Percentiles rank a stretch among this genome's conserved stretches.
Conservation (phyloP, 192 early-diverging fungal genomes). For the Geranomyces michiganensis region DNA sequence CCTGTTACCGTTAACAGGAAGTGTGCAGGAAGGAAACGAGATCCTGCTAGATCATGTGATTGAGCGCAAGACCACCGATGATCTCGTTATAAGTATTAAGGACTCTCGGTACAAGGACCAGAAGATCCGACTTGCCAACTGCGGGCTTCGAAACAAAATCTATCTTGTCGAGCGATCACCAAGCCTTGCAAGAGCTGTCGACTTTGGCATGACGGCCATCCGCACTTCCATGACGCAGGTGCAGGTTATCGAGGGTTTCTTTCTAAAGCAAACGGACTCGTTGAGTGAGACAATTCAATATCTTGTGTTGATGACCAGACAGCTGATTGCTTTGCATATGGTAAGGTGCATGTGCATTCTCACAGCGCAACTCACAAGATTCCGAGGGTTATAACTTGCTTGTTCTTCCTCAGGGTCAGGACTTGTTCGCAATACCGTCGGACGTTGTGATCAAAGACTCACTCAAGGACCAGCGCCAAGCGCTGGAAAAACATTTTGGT, state of each 20-base stretch:
- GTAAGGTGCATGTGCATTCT: background rate
- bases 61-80: conserved; percentile 94
- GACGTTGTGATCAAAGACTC: conserved; percentile 20
- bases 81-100: conserved; percentile 86
- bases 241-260: conserved; percentile 81
- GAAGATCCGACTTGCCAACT: conserved; percentile 76
- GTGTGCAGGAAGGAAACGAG: conserved; percentile 42
- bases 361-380: background rate
- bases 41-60: conserved; percentile 83
- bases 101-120: conserved; percentile 94
- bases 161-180: conserved; percentile 85
- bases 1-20: background rate
- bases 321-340: conserved; percentile 33
- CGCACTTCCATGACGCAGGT: conserved; percentile 73
- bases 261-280: conserved; percentile 72
- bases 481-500: conserved; percentile 20
- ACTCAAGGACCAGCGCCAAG: conserved; percentile 23
- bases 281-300: conserved; percentile 86
- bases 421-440: conserved; percentile 29
- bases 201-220: conserved; percentile 64
- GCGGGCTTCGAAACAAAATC: conserved; percentile 74
- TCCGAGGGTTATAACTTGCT: no score
- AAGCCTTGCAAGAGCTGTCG: conserved; percentile 13
- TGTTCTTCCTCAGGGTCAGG: conserved; percentile 24
- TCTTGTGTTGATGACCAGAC: conserved; percentile 64